Percentiles rank a stretch among this genome's conserved stretches.
These are phyloP conservation scores for Arabidopsis thaliana DNA, from an alignment of 345 rosid species.

Conservation along the genomic window TAIR10.1 NC_003074.8:20071001-20071500, in stretches of 20 bases:
- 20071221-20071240: constrained; percentile 32
- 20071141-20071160: constrained; percentile 46
- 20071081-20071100: constrained; percentile 84
- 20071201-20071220: constrained; percentile 30
- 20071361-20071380: constrained; percentile 76
- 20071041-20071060: constrained; percentile 90
- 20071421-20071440: constrained; percentile 88
- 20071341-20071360: constrained; percentile 44
- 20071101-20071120: constrained; percentile 66
- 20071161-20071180: constrained; percentile 38
- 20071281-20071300: constrained; percentile 51
- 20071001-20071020: constrained; percentile 69
- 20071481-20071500: constrained; percentile 88
- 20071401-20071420: constrained; percentile 92
- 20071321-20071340: background rate
- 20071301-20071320: constrained; percentile 49
- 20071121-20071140: constrained; percentile 53
- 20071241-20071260: constrained; percentile 33
- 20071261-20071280: constrained; percentile 46
- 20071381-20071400: constrained; percentile 75
- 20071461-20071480: constrained; percentile 85
- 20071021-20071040: constrained; percentile 98
- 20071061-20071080: constrained; percentile 92
- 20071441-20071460: constrained; percentile 97
- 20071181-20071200: constrained; percentile 39